Conservation (phyloP, 2,329 filamentous ascomycete genomes). For the Nemania sp. region DNA sequence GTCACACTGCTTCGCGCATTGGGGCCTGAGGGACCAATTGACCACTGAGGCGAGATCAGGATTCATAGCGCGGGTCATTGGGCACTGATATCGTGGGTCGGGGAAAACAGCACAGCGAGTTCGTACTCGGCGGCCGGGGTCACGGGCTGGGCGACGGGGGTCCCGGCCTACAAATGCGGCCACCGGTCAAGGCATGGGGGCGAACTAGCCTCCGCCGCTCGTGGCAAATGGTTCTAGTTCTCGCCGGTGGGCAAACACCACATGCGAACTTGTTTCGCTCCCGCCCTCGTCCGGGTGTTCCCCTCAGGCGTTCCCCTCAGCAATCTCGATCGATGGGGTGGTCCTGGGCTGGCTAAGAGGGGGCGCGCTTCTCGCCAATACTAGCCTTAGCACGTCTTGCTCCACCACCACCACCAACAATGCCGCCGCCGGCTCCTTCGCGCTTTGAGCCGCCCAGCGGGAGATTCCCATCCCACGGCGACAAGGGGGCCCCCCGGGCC, state of each 20-base stretch:
- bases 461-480: too few species aligned
- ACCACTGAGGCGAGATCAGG: slow-evolving; percentile 27
- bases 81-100: slow-evolving; percentile 36
- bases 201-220: slow-evolving; percentile 35
- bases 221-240: slow-evolving; percentile 3
- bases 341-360: too few species aligned
- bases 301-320: background rate
- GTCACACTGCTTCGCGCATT: slow-evolving; percentile 27
- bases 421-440: too few species aligned
- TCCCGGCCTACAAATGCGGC: slow-evolving; percentile 23
- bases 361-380: too few species aligned
- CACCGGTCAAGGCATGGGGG: slow-evolving; percentile 28
- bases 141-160: slow-evolving; percentile 29
- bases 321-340: slow-evolving; percentile 9
- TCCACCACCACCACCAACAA: background rate
- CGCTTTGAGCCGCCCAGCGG: too few species aligned
- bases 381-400: background rate
- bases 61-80: slow-evolving; percentile 30
- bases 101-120: slow-evolving; percentile 28
- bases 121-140: slow-evolving; percentile 28
- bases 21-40: slow-evolving; percentile 27
- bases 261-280: slow-evolving; percentile 1
- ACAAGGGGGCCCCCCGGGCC: too few species aligned
- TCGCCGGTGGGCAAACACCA: slow-evolving; percentile 13
- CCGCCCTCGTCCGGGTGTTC: slow-evolving; percentile 4